Conservation (phyloP, 1,139 yeast species). For the Blastobotrys serpentis region DNA sequence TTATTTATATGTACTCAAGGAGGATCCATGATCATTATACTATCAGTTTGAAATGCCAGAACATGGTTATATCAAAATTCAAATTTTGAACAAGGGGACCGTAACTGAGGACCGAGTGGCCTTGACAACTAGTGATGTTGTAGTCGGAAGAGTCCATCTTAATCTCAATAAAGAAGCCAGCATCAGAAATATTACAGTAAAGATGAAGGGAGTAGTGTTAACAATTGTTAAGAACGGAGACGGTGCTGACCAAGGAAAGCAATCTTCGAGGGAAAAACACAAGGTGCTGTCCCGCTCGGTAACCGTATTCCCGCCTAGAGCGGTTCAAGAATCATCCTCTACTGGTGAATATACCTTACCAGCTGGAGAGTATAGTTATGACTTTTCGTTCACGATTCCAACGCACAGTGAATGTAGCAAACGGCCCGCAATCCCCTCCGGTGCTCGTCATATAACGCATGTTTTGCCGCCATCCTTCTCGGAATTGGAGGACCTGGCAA, state of each 20-base stretch:
- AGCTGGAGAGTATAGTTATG: constrained; percentile 59
- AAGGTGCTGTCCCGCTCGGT: constrained; percentile 54
- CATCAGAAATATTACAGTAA: constrained; percentile 54
- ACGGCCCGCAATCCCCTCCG: constrained; percentile 29
- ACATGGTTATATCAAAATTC: too few species aligned
- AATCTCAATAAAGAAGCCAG: constrained; percentile 49
- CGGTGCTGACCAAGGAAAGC: constrained; percentile 25
- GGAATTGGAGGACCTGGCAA: constrained; percentile 49
- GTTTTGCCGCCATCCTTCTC: constrained; percentile 59
- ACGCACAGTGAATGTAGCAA: constrained; percentile 48
- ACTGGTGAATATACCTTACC: constrained; percentile 57
- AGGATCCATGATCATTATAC: too few species aligned
- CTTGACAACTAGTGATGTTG: constrained; percentile 52
- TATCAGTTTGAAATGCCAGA: too few species aligned
- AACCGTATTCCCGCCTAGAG: constrained; percentile 62
- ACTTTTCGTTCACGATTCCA: constrained; percentile 58
- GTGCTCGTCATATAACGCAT: constrained; percentile 42
- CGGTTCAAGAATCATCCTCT: constrained; percentile 48
- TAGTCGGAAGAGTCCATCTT: constrained; percentile 50
- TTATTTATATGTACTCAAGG: too few species aligned
- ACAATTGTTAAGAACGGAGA: constrained; percentile 38
- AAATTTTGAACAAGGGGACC: too few species aligned
- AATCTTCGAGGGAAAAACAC: constrained; percentile 47
- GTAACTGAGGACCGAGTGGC: constrained; percentile 34
- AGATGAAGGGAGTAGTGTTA: constrained; percentile 55